These are phyloP conservation scores for Strobilomyces dryophilus DNA, from an alignment of 768 basidiomycete species.

Conservation along the genomic window DNA sequence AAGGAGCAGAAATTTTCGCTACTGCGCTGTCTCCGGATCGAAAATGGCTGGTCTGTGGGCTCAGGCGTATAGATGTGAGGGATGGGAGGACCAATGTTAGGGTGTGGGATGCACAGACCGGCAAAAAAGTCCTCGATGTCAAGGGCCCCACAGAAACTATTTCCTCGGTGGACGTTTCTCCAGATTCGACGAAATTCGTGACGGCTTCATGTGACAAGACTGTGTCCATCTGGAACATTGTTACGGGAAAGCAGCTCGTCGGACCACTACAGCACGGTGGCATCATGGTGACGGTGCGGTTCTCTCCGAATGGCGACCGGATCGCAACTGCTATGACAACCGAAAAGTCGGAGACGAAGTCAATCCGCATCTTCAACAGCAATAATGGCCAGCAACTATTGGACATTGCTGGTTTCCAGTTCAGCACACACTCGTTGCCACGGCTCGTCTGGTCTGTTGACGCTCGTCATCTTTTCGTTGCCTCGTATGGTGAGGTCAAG, in stretches of 20 bases:
- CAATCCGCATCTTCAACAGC: background rate
- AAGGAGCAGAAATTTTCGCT: too few relatives aligned
- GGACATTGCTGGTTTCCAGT: background rate
- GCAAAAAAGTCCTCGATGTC: background rate
- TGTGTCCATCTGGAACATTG: background rate
- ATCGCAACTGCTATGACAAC: background rate
- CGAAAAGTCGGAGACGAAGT: background rate
- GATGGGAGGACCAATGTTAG: too few relatives aligned
- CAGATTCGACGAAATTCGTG: background rate
- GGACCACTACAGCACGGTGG: background rate
- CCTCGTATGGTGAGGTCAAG: background rate
- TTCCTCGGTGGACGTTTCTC: too few relatives aligned
- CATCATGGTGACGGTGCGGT: background rate
- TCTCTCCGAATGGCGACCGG: background rate
- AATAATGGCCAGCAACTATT: too few relatives aligned
- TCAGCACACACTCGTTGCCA: too few relatives aligned
- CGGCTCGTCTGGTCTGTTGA: conserved; percentile 6
- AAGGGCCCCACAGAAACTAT: too few relatives aligned
- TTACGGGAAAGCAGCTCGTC: too few relatives aligned
- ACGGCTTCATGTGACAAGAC: too few relatives aligned
- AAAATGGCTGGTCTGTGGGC: too few relatives aligned
- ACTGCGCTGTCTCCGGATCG: too few relatives aligned
- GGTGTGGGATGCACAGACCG: too few relatives aligned
- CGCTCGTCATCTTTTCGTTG: conserved; percentile 1
- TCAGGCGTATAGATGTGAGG: too few relatives aligned